Conservation (phyloP, 176 grass and related monocot genomes). For the Oryza officinalis region DNA sequence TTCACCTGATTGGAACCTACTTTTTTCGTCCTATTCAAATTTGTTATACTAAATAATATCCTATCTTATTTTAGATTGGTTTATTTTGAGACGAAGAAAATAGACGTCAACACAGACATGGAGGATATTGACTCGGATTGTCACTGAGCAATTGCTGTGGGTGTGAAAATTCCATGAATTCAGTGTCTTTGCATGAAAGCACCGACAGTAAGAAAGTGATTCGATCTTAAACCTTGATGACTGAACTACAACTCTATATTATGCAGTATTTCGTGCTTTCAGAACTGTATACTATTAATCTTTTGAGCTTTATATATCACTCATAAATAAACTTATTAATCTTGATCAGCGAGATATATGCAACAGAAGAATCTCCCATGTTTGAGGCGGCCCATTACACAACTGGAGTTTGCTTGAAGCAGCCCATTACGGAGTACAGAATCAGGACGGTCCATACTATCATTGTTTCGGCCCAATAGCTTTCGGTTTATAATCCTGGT, state of each 20-base stretch:
- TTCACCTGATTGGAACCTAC: no score
- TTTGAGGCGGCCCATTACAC: background rate
- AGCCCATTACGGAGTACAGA: background rate
- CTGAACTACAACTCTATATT: background rate
- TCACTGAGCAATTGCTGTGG: background rate
- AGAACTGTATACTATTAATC: background rate
- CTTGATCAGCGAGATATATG: no score
- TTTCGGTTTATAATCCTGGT: background rate
- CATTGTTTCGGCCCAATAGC: background rate
- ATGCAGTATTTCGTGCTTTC: background rate
- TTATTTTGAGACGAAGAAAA: no score
- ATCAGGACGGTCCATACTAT: background rate
- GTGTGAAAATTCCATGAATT: background rate
- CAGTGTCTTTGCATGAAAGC: background rate
- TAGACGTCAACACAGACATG: background rate
- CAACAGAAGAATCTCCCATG: background rate
- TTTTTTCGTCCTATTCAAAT: no score
- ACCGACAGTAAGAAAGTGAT: background rate
- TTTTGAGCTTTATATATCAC: background rate
- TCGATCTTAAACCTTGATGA: background rate
- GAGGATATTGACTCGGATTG: background rate
- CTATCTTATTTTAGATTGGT: no score
- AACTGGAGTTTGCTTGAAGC: background rate
- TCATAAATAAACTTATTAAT: no score
- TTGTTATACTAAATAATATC: no score